Conservation (phyloP, 805 yeast genomes). For the Pichia insulana region DNA sequence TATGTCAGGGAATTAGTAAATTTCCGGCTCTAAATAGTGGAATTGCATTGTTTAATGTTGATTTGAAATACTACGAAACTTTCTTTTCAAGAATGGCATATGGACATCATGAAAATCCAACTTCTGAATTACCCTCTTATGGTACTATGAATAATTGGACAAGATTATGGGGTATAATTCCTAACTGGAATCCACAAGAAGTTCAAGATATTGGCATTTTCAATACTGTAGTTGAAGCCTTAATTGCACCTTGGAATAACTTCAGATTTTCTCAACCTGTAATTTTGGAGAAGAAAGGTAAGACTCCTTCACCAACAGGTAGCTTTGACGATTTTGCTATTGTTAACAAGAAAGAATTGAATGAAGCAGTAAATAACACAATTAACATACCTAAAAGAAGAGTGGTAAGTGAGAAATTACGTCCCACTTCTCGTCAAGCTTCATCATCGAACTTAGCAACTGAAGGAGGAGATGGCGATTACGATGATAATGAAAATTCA, state of each 20-base stretch:
- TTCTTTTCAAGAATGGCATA: not conserved
- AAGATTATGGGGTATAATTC: not conserved
- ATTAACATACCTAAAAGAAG: constrained; percentile 2
- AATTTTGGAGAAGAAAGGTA: not conserved
- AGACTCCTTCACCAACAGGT: constrained; percentile 5
- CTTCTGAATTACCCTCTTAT: not conserved
- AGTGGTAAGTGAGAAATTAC: not conserved
- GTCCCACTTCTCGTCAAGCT: not conserved
- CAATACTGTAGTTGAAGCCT: not conserved
- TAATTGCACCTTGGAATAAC: constrained; percentile 7
- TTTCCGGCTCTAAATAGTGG: not conserved
- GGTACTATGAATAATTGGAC: not conserved
- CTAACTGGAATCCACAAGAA: not conserved
- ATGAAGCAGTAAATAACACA: not conserved
- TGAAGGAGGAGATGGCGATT: not conserved
- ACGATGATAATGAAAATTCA: not conserved
- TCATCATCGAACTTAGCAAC: not conserved
- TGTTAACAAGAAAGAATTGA: constrained; percentile 30
- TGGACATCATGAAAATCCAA: not conserved
- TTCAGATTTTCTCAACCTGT: not conserved
- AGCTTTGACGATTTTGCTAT: constrained; percentile 36
- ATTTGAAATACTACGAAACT: not conserved
- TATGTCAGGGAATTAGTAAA: not conserved
- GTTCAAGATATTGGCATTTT: not conserved
- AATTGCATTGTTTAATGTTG: not conserved